Evolutionary conservation across 345 rosid species (phyloP), one percentile per base, ranked within the genome.

Genomic region (Eucalyptus cladocalyx): DNA sequence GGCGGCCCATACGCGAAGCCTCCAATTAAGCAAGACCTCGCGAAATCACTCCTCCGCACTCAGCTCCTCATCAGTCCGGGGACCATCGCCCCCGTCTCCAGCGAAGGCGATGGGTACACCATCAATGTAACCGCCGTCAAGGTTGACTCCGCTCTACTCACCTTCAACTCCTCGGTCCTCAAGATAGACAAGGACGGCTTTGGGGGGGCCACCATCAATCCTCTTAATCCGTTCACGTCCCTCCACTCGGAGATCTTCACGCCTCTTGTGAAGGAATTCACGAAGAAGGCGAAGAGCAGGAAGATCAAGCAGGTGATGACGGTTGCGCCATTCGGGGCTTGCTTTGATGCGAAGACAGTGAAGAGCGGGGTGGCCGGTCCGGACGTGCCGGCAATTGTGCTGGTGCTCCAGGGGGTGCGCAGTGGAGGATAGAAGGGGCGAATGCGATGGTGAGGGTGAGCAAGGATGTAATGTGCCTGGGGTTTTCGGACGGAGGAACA

Each of bases 151-250:
- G 81, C 89, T 7, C 8, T 50, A 3, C 81, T 93, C 18, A 34
- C 43, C 45, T 47, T 93, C 43, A 93, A 93, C 69, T 8, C 81
- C 4, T 62, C 93, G 5, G 62, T 93, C 92, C 89, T 93, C 12
- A 37, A 56, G 26, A 89, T 92, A 17, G 47, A 88, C 21, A 91
- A 72, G 10, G 65, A 90, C 56, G 94, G 94, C 2, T 19, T 37
- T 34, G 96, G 96, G 24, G 96, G 97, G 40, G 92, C 97, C 4
- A 92, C 88, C 87, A 86, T 95, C 89, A 93, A 92, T 92, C 92
- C 95, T 7, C 69, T 90, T 1, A 47, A 50, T 42, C 93, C 92
- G 1, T 93, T 92, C 90, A 88, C 94, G 2, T 43, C 86, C 15
- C 12, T 93, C 65, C 91, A 93, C 30, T 56, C 93, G 16, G 92